Evolutionary conservation across 306 rosid species (phyloP), one percentile per base, ranked within the genome.

Genomic region (Corylus avellana): DNA sequence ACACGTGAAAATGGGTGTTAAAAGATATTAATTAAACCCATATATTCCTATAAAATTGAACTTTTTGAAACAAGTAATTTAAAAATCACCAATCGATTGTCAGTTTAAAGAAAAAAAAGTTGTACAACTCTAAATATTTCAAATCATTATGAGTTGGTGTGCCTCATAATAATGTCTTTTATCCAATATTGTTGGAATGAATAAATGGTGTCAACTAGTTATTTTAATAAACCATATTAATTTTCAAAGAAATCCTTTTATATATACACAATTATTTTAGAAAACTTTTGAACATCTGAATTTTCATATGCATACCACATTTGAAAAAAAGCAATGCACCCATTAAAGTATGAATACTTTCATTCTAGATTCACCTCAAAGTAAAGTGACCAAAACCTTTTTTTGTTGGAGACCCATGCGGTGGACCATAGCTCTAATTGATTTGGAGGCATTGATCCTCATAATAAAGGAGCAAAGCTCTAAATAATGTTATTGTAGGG

Each of bases 371-470:
- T 69, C 51, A 70, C 7, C 53, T 3, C 14, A n/a, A 82, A 44
- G 61, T 70, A 70, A 76, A 62, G 72, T 75, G 47, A 54, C 68
- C 53, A 25, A 14, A 13, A 49, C 75, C 14, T 32, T 32, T 32
- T 49, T 70, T 29, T 63, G 68, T 27, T 66, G 72, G 51, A 57
- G 72, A 57, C 56, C 77, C 82, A 68, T 73, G 82, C 76, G 77
- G 82, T 84, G 81, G 82, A 80, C 82, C 82, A 50, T 51, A 20
- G 44, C 53, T 49, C 69, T 54, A 72, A 83, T 39, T 75, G 8
- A 66, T 17, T 64, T 84, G 77, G 54, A 74, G 77, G 77, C 80
- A 57, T 66, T 57, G 46, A 18, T 74, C 22, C 48, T 64, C 12
- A 35, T 64, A 39, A 78, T 54, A 72, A 20, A 78, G 75, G 27